Evolutionary conservation across 805 yeast genomes (phyloP), one percentile per base, ranked within the genome.

Genomic region (Lachancea meyersii): DNA sequence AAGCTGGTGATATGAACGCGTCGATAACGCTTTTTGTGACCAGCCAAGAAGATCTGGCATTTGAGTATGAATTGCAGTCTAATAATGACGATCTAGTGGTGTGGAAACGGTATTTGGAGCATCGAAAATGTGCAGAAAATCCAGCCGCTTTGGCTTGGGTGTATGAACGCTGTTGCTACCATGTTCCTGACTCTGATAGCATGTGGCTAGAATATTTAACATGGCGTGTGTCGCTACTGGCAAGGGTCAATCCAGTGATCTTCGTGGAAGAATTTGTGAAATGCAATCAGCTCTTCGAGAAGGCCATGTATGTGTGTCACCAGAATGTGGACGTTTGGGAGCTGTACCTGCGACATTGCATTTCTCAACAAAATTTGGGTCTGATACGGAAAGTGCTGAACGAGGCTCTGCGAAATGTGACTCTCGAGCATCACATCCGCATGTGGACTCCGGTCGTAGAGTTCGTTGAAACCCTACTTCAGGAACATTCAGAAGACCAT

Each of bases 321-420:
- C 38, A 41, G 14, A 38, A 30, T 27, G 46, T 80, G 57, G 70
- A 71, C 3, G 48, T 82, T 24, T 75, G 93, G 75, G 63, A 69
- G 1, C 54, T 72, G 46, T 83, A 77, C 44, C 62, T 82, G 34
- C 50, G 63, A 17, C 76, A 71, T 59, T 77, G 77, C 48, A 57
- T 30, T 62, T 61, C 47, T 45, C 72, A 28, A 47, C 63, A 16
- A 61, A 63, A 40, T 62, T 60, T 54, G 61, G 58, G 8, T 61
- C 60, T 41, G 35, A 56, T 49, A 43, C 47, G 41, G 44, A 41
- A 18, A 64, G 72, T 28, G 38, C 60, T 42, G 44, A 59, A 49
- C 51, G 53, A 44, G 14, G 44, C 53, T 3, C 39, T 62, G 18
- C 41, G 43, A 19, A 34, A 20, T 20, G 18, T 53, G 7, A 33